These are phyloP conservation scores for Fremontodendron californicum DNA, from an alignment of 345 rosid genomes.

Conservation along the genomic window DNA sequence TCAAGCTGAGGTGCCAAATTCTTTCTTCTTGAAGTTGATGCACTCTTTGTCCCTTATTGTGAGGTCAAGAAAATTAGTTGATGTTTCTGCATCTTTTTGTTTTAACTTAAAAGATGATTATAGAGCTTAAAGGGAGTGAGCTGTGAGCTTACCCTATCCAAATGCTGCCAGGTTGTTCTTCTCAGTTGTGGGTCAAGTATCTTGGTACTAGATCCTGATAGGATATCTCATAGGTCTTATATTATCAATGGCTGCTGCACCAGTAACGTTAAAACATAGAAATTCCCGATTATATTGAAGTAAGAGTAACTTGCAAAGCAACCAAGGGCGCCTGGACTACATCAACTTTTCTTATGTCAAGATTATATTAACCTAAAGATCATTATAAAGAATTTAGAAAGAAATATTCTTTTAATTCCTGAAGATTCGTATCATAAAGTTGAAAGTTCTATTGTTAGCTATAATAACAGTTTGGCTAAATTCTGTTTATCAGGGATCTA, in stretches of 20 bases:
- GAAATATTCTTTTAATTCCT: background rate
- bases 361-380: background rate
- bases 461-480: background rate
- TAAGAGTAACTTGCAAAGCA: too few relatives aligned
- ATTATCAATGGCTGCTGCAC: background rate
- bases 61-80: background rate
- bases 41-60: background rate
- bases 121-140: background rate
- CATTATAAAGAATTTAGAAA: background rate
- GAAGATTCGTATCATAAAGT: background rate
- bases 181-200: background rate
- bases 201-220: background rate
- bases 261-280: background rate
- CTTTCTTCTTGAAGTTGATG: background rate
- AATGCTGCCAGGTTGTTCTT: background rate
- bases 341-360: too few relatives aligned
- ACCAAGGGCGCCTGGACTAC: background rate
- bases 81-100: background rate
- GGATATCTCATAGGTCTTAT: background rate
- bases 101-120: background rate
- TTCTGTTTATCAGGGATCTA: slow-evolving; percentile 22
- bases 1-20: slow-evolving; percentile 31
- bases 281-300: background rate
- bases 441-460: background rate
- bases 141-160: background rate